phyloP scores from a whole-genome alignment of 805 yeast genomes.

The Middelhovenomyces tepae region DNA sequence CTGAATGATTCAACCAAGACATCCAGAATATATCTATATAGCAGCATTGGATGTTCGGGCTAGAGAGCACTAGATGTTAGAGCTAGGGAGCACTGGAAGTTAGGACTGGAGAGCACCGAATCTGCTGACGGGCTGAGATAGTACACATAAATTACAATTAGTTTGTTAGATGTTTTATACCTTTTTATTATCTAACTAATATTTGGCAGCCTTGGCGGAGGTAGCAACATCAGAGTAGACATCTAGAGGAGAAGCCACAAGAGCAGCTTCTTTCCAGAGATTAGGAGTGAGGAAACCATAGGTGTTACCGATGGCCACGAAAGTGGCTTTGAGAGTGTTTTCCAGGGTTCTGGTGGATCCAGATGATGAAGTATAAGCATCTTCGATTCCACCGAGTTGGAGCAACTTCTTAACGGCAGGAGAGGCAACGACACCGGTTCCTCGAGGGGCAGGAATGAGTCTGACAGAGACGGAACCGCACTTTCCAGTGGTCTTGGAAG shows the following conservation, averaged over 20 bases:
- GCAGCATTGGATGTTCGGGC: too few species aligned
- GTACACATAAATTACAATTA: too few species aligned
- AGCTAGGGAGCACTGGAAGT: too few species aligned
- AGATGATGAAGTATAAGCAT: conserved; percentile 96
- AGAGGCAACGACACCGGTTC: conserved; percentile 99
- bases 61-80: too few species aligned
- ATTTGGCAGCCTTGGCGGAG: too few species aligned
- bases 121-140: too few species aligned
- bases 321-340: conserved; percentile 99
- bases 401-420: conserved; percentile 98
- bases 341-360: conserved; percentile 99
- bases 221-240: conserved; percentile 45
- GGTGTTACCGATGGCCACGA: conserved; percentile 99
- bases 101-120: too few species aligned
- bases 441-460: conserved; percentile 99
- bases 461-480: conserved; percentile 99
- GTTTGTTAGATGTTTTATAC: too few species aligned
- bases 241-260: conserved; percentile 90
- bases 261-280: conserved; percentile 87
- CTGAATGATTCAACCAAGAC: too few species aligned
- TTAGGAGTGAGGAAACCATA: conserved; percentile 99
- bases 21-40: too few species aligned
- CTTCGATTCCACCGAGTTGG: conserved; percentile 99
- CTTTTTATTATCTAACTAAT: too few species aligned
- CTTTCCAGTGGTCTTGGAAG: conserved; percentile 98